These are phyloP conservation scores for Podospora comata DNA, from an alignment of 495 filamentous ascomycete genomes.

Conservation along the genomic window DNA sequence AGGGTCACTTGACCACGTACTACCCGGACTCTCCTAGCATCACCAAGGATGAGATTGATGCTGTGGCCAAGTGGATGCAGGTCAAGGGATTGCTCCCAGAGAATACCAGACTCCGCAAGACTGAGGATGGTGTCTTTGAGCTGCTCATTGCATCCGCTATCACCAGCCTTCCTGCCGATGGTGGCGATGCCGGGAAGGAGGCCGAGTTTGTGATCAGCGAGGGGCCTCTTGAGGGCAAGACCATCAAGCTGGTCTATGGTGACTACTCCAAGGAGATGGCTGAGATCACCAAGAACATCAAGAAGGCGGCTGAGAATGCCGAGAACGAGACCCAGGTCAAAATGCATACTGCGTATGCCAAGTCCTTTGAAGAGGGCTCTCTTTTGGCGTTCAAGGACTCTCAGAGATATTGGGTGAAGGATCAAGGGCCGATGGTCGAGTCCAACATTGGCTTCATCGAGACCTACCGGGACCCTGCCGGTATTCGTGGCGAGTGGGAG, in stretches of 20 bases:
- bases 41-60: conserved; percentile 76
- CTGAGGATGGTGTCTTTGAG: conserved; percentile 65
- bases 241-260: conserved; percentile 70
- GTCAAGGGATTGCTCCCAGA: conserved; percentile 69
- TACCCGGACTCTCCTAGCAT: conserved; percentile 87
- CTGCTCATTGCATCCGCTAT: conserved; percentile 77
- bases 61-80: conserved; percentile 69
- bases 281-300: conserved; percentile 67
- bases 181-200: conserved; percentile 67
- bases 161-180: conserved; percentile 46
- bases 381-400: conserved; percentile 85
- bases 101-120: conserved; percentile 84
- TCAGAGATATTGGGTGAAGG: conserved; percentile 88
- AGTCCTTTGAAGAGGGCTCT: conserved; percentile 81
- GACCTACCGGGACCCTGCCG: conserved; percentile 91
- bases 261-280: conserved; percentile 79
- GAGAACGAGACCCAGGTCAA: conserved; percentile 80
- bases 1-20: conserved; percentile 85
- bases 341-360: conserved; percentile 80
- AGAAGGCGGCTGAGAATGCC: conserved; percentile 69
- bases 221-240: conserved; percentile 63
- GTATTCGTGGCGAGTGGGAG: conserved; percentile 95
- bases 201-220: conserved; percentile 63
- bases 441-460: conserved; percentile 94
- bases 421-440: conserved; percentile 86